Conservation (phyloP, 2,329 filamentous ascomycete species). For the Colletotrichum sp. region DNA sequence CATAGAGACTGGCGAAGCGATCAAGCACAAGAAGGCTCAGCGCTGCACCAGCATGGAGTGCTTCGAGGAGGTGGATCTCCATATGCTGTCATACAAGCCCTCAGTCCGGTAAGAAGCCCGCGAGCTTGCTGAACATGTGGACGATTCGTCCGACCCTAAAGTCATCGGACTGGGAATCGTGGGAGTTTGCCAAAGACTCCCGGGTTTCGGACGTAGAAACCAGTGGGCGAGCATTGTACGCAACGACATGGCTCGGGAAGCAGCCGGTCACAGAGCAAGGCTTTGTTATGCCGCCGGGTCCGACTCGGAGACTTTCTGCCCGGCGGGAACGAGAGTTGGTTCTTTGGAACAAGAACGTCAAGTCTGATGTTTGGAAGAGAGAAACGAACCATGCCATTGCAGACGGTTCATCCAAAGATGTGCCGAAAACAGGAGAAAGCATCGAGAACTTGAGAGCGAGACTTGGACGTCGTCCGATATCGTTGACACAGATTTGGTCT, state of each 20-base stretch:
- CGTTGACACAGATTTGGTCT: constrained; percentile 7
- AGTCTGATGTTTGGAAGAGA: not conserved
- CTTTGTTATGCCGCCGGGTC: constrained; percentile 4
- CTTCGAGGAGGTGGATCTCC: not conserved
- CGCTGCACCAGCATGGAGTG: not conserved
- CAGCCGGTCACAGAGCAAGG: constrained; percentile 6
- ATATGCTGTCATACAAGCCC: not conserved
- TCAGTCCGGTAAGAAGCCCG: not conserved
- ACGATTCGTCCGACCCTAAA: not conserved
- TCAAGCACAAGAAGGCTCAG: not conserved
- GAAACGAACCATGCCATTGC: not conserved
- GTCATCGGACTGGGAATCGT: not conserved
- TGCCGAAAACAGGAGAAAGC: constrained; percentile 17
- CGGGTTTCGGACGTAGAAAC: not conserved
- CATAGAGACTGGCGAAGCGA: not conserved
- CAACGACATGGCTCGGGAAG: constrained; percentile 6
- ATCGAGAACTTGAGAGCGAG: not conserved
- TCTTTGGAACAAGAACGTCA: not conserved
- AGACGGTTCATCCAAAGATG: constrained; percentile 7
- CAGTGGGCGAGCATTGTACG: not conserved
- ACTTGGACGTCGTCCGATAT: constrained; percentile 16
- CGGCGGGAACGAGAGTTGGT: not conserved
- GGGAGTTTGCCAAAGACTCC: not conserved
- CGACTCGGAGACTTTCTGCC: not conserved
- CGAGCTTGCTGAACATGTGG: not conserved